These are phyloP conservation scores for Quercus lobata DNA, from an alignment of 331 rosid genomes.

Conservation along the genomic window DNA sequence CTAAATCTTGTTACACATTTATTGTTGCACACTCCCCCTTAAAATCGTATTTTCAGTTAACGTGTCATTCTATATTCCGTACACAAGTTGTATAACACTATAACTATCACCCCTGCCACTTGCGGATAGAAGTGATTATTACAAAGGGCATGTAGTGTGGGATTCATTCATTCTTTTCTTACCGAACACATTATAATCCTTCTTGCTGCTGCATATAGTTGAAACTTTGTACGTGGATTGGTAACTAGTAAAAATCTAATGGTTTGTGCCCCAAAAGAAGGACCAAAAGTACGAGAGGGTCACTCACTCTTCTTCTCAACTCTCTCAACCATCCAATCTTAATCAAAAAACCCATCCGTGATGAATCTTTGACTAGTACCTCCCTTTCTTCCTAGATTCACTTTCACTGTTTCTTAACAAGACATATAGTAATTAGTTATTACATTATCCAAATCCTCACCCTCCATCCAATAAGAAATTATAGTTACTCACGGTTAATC, in stretches of 20 bases:
- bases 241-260: slow-evolving; percentile 18
- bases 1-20: too few species aligned
- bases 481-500: too few species aligned
- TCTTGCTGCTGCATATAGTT: too few species aligned
- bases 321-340: slow-evolving; percentile 28
- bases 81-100: too few species aligned
- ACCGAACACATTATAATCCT: too few species aligned
- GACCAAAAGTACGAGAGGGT: slow-evolving; percentile 10
- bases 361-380: slow-evolving; percentile 34
- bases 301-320: background rate
- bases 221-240: background rate
- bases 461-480: slow-evolving; percentile 2
- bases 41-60: too few species aligned
- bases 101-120: too few species aligned
- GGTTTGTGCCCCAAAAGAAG: slow-evolving; percentile 20
- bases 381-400: slow-evolving; percentile 4
- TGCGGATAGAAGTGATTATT: too few species aligned
- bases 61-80: too few species aligned
- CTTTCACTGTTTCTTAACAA: slow-evolving; percentile 24
- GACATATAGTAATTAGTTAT: background rate
- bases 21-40: too few species aligned
- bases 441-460: background rate
- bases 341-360: slow-evolving; percentile 17
- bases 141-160: too few species aligned
- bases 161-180: too few species aligned